Base-by-base conservation (phyloP, 345 rosid species). In the Euphorbia lathyris region DNA sequence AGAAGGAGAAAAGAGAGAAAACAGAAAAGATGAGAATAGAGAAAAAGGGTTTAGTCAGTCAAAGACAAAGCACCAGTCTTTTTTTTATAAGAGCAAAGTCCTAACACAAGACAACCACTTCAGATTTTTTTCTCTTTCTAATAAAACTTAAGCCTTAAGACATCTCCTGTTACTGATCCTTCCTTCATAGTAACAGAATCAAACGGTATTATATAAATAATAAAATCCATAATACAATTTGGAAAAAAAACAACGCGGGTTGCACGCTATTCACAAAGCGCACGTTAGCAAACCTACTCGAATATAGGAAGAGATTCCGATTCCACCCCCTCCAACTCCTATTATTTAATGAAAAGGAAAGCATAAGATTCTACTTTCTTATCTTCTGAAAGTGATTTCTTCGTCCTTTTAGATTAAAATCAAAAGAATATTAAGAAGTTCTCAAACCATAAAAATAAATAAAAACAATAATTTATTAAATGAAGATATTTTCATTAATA, bases 271-370 rank as follows among this genome's bases (percentile, higher is more conserved):
- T 16, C 42, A 70, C 48, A 13, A 6, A 12, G 52, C 63, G 38
- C 55, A 10, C 22, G 63, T 64, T 64, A 72, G 64, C 57, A n/a
- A 13, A 32, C 51, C 51, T 32, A 7, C 40, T 32, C 64, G 70
- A 55, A 58, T 25, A 11, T 55, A 48, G 47, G 20, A 29, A 10
- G 12, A 2, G 62, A 25, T 73, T 67, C 67, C 4, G 70, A 58
- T 61, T 58, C 72, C 13, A 56, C 45, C 38, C 27, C 70, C 59
- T 22, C 4, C 4, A n/a, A n/a, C 3, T 68, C 32, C 48, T 10
- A 13, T 42, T 53, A 16, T 32, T 19, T 13, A 48, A 26, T 63
- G 45, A 13, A 22, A 42, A 64, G 22, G 29, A 42, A 43, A 64
- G 67, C 55, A 45, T 43, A 48, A 65, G 68, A 65, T 65, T 65